phyloP scores from a whole-genome alignment of 371 early-diverging fungal species.

The Saksenaea oblongispora region DNA sequence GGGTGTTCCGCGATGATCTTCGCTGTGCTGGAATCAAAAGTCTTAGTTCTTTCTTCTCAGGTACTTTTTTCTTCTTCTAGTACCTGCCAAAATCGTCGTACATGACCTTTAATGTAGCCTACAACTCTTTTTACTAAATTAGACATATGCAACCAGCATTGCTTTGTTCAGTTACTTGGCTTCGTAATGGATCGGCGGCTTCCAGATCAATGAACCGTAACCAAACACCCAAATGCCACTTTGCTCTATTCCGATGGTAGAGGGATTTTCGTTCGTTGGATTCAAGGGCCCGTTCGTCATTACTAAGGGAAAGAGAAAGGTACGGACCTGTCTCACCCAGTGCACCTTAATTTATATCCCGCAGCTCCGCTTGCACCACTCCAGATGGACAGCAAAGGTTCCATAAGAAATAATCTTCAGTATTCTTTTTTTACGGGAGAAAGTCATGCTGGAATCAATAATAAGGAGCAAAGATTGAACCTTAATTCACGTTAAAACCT shows the following conservation, averaged over 20 bases:
- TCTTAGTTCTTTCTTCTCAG: background rate
- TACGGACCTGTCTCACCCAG: too few relatives aligned
- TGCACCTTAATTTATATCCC: too few relatives aligned
- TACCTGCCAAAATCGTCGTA: slow-evolving; percentile 89
- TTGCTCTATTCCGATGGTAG: background rate
- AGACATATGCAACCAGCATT: background rate
- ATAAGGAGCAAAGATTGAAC: too few relatives aligned
- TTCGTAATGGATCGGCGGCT: slow-evolving; percentile 64
- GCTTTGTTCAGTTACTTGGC: slow-evolving; percentile 31
- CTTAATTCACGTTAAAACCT: too few relatives aligned
- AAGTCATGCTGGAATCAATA: too few relatives aligned
- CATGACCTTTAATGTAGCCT: slow-evolving; percentile 81
- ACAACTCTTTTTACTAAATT: slow-evolving; percentile 40
- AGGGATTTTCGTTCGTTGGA: too few relatives aligned
- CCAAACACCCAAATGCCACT: slow-evolving; percentile 82
- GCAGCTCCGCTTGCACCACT: too few relatives aligned
- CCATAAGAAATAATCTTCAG: too few relatives aligned
- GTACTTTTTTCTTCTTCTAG: background rate
- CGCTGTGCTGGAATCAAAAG: slow-evolving; percentile 57
- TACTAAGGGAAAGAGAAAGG: too few relatives aligned
- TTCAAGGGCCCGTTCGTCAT: too few relatives aligned
- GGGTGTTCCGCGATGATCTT: slow-evolving; percentile 91
- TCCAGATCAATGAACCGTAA: slow-evolving; percentile 91
- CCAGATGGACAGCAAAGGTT: too few relatives aligned
- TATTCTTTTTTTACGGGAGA: too few relatives aligned